Evolutionary conservation across 2,329 filamentous ascomycete species (phyloP), one percentile per base, ranked within the genome.

Genomic region (Bipolaris sorokiniana): DNA sequence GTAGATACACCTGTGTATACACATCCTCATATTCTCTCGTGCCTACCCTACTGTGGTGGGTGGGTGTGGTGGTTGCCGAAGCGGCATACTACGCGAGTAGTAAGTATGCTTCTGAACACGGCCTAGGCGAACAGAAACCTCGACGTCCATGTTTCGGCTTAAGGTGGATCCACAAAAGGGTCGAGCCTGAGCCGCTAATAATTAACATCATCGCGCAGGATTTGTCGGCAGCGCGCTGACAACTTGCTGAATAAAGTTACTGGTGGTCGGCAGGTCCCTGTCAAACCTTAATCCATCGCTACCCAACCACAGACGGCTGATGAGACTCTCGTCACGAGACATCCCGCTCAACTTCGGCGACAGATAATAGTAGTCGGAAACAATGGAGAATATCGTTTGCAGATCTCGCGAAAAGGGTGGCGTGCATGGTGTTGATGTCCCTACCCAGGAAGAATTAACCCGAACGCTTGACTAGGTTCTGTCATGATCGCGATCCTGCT

Each of bases 301-400:
- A 54, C 38, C 51, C 34, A 13, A 36, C 47, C 44, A 46, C 23
- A 40, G 34, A 18, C 23, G 51, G 33, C 10, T 26, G 37, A 22
- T 22, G 36, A 11, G 28, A 31, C 18, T 31, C 23, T 44, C 46
- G 46, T 42, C 31, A 50, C 38, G 38, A 50, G 38, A 44, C 46
- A 23, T 42, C 11, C 28, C 52, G 52, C 52, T 20, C 52, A 51
- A 51, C 18, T 22, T 55, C 52, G 52, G 47, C 52, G 23, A 50
- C 15, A 15, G 22, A 37, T 23, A 16, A 41, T 26, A 26, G 31
- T 33, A 23, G 10, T 23, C 13, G 42, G 20, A 15, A 45, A 45
- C 34, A 40, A 15, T 20, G 10, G 16, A 31, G 31, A 28, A 18
- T 16, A 26, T 42, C 13, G 31, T 38, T 38, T 20, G 31, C 22